Evolutionary conservation across 1,284 basidiomycete genomes (phyloP).

Genomic region (Sporisorium iseilematis-ciliati): DNA sequence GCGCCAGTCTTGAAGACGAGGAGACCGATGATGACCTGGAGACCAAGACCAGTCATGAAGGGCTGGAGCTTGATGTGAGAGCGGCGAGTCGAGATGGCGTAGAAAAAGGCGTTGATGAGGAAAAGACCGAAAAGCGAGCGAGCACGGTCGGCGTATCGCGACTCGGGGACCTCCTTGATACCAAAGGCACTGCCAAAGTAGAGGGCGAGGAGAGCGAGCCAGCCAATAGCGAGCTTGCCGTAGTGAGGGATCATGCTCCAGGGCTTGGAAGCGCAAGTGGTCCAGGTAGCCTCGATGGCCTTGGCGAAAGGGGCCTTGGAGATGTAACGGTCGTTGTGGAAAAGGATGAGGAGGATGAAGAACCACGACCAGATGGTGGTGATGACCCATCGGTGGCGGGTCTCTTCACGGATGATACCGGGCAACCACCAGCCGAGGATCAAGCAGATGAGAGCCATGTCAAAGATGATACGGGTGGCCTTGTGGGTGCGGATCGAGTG

Average conservation of each 20-base stretch:
- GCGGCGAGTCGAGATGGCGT: slow-evolving; percentile 51
- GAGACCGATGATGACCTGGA: slow-evolving; percentile 66
- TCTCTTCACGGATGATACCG: slow-evolving; percentile 52
- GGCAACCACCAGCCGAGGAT: slow-evolving; percentile 58
- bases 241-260: slow-evolving; percentile 58
- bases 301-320: slow-evolving; percentile 59
- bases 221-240: slow-evolving; percentile 52
- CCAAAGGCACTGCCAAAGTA: slow-evolving; percentile 63
- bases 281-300: slow-evolving; percentile 48
- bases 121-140: slow-evolving; percentile 60
- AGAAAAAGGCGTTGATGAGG: slow-evolving; percentile 61
- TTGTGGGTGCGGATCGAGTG: slow-evolving; percentile 47
- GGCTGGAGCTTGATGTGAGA: slow-evolving; percentile 56
- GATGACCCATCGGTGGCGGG: slow-evolving; percentile 55
- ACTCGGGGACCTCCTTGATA: slow-evolving; percentile 53
- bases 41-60: slow-evolving; percentile 58
- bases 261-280: slow-evolving; percentile 43
- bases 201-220: slow-evolving; percentile 55
- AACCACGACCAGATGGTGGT: slow-evolving; percentile 60
- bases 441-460: slow-evolving; percentile 42
- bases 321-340: slow-evolving; percentile 64
- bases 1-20: slow-evolving; percentile 66
- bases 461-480: slow-evolving; percentile 36
- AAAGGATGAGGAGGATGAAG: slow-evolving; percentile 65
- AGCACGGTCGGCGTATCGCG: slow-evolving; percentile 54